Conservation (phyloP, 352 stramenopile species). For the Pythium aquatile region DNA sequence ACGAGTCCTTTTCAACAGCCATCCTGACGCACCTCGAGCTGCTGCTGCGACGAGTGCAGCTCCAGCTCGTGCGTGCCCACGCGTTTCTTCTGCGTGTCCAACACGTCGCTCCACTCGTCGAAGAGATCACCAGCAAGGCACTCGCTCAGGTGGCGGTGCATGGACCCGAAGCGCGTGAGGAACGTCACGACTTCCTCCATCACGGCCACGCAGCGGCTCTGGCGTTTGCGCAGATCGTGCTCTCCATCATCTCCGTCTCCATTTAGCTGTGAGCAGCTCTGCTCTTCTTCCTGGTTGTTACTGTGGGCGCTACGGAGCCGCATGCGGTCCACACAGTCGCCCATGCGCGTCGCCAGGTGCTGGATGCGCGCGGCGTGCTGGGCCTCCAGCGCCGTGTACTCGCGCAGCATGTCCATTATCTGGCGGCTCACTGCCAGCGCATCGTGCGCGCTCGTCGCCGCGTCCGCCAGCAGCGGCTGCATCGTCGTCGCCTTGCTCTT, state of each 20-base stretch:
- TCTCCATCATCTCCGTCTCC: constrained; percentile 9
- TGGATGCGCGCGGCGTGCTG: constrained; percentile 27
- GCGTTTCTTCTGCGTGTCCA: constrained; percentile 22
- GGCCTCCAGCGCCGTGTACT: constrained; percentile 31
- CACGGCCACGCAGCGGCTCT: constrained; percentile 28
- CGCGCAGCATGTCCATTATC: constrained; percentile 31
- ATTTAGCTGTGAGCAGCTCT: not conserved
- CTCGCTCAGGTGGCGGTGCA: constrained; percentile 31
- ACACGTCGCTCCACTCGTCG: constrained; percentile 25
- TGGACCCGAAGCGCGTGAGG: constrained; percentile 31
- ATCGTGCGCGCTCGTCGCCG: constrained; percentile 19
- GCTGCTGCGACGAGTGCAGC: not conserved
- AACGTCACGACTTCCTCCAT: constrained; percentile 40
- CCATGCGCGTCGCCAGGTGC: constrained; percentile 24
- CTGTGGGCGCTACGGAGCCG: not conserved
- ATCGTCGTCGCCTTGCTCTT: constrained; percentile 2
- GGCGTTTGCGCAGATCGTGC: constrained; percentile 10
- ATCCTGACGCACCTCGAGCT: constrained; percentile 15
- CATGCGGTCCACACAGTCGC: constrained; percentile 28
- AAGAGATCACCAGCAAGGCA: constrained; percentile 27
- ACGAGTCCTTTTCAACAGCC: not conserved
- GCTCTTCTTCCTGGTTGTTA: not conserved
- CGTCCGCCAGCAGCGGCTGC: constrained; percentile 4
- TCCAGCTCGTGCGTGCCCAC: constrained; percentile 21
- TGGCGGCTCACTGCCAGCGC: constrained; percentile 26